Conservation (phyloP, 2,329 filamentous ascomycete genomes). For the Alternaria sp. region DNA sequence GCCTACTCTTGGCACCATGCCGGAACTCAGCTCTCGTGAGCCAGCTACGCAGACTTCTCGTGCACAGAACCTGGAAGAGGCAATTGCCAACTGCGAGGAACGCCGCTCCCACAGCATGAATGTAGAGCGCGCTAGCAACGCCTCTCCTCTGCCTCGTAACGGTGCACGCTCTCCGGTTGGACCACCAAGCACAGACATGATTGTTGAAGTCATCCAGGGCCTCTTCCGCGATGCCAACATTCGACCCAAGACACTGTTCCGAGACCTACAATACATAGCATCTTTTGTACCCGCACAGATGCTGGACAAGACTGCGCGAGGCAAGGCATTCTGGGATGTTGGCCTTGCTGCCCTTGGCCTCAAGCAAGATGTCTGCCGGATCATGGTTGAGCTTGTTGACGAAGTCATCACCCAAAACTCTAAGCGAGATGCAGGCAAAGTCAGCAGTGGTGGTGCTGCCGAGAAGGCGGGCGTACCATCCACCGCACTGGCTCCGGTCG, state of each 20-base stretch:
- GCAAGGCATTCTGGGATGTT: slow-evolving; percentile 89
- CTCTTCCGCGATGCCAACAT: slow-evolving; percentile 57
- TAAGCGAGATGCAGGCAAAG: slow-evolving; percentile 58
- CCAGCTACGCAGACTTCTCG: slow-evolving; percentile 53
- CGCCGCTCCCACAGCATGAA: slow-evolving; percentile 67
- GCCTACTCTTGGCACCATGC: slow-evolving; percentile 55
- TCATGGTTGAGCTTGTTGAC: slow-evolving; percentile 80
- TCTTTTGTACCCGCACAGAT: slow-evolving; percentile 66
- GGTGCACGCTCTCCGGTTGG: slow-evolving; percentile 49
- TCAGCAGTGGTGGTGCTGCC: slow-evolving; percentile 29
- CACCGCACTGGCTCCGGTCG: slow-evolving; percentile 12
- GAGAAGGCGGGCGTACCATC: slow-evolving; percentile 28
- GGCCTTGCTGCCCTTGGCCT: slow-evolving; percentile 86
- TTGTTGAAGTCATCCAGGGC: slow-evolving; percentile 53
- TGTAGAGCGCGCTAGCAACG: slow-evolving; percentile 43
- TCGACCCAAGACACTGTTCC: slow-evolving; percentile 58
- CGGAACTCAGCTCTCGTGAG: slow-evolving; percentile 56
- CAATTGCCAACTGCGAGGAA: slow-evolving; percentile 74
- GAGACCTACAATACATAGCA: slow-evolving; percentile 64
- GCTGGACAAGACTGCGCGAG: slow-evolving; percentile 65
- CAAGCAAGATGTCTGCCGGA: slow-evolving; percentile 85
- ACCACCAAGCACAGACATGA: slow-evolving; percentile 54
- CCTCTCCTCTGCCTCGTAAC: slow-evolving; percentile 50
- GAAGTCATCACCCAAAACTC: slow-evolving; percentile 74
- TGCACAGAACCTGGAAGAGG: slow-evolving; percentile 66